These are phyloP conservation scores for Isatis lusitanica DNA, from an alignment of 441 rosid species.

Conservation along the genomic window DNA sequence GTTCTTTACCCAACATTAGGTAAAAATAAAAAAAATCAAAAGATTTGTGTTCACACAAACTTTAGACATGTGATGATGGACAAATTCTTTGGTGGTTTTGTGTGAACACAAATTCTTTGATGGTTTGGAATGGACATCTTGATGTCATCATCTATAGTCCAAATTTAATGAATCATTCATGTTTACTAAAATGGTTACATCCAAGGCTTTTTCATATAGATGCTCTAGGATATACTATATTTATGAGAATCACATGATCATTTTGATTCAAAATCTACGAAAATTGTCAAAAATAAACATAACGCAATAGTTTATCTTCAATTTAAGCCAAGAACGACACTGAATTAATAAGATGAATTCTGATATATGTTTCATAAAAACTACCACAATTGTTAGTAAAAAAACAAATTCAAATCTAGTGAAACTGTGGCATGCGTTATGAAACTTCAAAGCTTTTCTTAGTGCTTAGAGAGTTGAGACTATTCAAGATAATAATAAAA, in stretches of 20 bases:
- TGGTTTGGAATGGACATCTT: slow-evolving; percentile 29
- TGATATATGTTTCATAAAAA: background rate
- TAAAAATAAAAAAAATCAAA: background rate
- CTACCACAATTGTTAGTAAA: background rate
- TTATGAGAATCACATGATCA: background rate
- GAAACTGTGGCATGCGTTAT: background rate
- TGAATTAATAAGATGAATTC: background rate
- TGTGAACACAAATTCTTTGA: too few relatives aligned
- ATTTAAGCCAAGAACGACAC: background rate
- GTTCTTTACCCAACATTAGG: slow-evolving; percentile 34
- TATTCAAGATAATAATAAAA: background rate
- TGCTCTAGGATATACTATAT: background rate
- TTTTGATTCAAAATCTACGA: background rate
- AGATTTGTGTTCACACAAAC: slow-evolving; percentile 26
- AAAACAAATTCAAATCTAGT: background rate
- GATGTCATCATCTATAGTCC: background rate
- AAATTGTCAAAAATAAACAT: background rate
- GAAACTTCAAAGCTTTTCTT: background rate
- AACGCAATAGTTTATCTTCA: background rate
- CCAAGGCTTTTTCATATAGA: background rate
- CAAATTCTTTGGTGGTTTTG: slow-evolving; percentile 1
- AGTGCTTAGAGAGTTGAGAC: background rate
- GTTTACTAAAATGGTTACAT: background rate
- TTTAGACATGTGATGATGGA: background rate
- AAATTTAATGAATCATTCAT: slow-evolving; percentile 16